Conservation (phyloP, 768 basidiomycete genomes). For the Heimioporus sp. region DNA sequence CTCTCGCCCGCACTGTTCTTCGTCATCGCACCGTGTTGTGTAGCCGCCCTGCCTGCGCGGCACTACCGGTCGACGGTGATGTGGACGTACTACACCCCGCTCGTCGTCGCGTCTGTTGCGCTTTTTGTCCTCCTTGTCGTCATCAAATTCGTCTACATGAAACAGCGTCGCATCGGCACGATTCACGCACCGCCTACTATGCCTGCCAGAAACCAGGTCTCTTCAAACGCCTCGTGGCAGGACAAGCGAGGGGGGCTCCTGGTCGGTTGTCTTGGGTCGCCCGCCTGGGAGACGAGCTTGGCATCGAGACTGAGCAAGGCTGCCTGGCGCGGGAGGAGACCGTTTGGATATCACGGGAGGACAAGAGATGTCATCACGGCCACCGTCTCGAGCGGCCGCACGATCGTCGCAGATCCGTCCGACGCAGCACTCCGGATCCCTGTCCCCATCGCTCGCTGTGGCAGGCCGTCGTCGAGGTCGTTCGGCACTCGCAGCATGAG, state of each 20-base stretch:
- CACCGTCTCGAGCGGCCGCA: constrained; percentile 4
- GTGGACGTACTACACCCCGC: constrained; percentile 5
- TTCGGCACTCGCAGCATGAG: background rate
- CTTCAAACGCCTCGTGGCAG: constrained; percentile 3
- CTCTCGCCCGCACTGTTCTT: background rate
- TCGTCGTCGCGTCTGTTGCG: constrained; percentile 11
- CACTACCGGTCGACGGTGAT: background rate
- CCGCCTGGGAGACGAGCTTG: constrained; percentile 28
- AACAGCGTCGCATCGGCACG: constrained; percentile 25
- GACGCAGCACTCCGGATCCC: background rate
- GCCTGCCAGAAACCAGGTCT: background rate
- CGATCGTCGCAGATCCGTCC: constrained; percentile 2
- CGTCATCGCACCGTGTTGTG: constrained; percentile 2
- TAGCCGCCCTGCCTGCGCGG: constrained; percentile 13
- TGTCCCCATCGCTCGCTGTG: background rate
- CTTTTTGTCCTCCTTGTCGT: constrained; percentile 21
- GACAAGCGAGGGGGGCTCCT: constrained; percentile 15
- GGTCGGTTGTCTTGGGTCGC: constrained; percentile 32
- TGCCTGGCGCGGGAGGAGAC: too few species aligned
- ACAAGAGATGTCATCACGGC: background rate
- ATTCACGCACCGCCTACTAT: constrained; percentile 17
- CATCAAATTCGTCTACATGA: constrained; percentile 28
- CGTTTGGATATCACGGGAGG: too few species aligned
- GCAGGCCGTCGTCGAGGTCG: background rate
- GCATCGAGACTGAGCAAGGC: constrained; percentile 15